phyloP scores from a whole-genome alignment of 208 protist genomes.

The Trypanosoma congolense region DNA sequence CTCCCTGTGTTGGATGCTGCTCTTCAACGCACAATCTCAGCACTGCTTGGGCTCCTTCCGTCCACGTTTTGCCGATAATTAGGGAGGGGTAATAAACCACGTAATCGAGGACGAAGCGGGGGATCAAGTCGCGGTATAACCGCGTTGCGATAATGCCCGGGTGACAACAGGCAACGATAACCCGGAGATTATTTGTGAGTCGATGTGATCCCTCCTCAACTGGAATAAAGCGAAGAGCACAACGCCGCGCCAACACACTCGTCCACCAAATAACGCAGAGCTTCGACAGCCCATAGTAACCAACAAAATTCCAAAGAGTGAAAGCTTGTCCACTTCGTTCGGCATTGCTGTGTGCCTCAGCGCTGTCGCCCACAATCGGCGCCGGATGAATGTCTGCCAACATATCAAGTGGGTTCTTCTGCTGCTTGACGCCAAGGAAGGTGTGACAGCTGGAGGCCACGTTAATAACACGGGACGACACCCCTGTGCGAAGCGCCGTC shows the following conservation, averaged over 20 bases:
- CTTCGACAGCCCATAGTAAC: slow-evolving; percentile 86
- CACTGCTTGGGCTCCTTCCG: slow-evolving; percentile 69
- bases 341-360: not conserved
- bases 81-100: slow-evolving; percentile 81
- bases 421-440: slow-evolving; percentile 48
- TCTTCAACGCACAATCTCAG: slow-evolving; percentile 51
- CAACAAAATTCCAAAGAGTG: slow-evolving; percentile 57
- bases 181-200: slow-evolving; percentile 17
- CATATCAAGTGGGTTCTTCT: slow-evolving; percentile 52
- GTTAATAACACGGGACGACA: slow-evolving; percentile 78
- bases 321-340: slow-evolving; percentile 28
- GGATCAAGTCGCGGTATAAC: slow-evolving; percentile 81
- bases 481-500: slow-evolving; percentile 43
- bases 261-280: slow-evolving; percentile 85
- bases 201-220: slow-evolving; percentile 5
- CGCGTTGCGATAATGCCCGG: slow-evolving; percentile 74
- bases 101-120: slow-evolving; percentile 57
- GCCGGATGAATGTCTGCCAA: slow-evolving; percentile 37
- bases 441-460: slow-evolving; percentile 84
- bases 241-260: slow-evolving; percentile 45
- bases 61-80: slow-evolving; percentile 76
- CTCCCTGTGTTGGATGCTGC: slow-evolving; percentile 52
- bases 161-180: slow-evolving; percentile 76
- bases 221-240: slow-evolving; percentile 30
- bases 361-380: slow-evolving; percentile 9